Evolutionary conservation across 192 early-diverging fungal genomes (phyloP), one percentile per base, ranked within the genome.

Genomic region (Lobosporangium transversale): DNA sequence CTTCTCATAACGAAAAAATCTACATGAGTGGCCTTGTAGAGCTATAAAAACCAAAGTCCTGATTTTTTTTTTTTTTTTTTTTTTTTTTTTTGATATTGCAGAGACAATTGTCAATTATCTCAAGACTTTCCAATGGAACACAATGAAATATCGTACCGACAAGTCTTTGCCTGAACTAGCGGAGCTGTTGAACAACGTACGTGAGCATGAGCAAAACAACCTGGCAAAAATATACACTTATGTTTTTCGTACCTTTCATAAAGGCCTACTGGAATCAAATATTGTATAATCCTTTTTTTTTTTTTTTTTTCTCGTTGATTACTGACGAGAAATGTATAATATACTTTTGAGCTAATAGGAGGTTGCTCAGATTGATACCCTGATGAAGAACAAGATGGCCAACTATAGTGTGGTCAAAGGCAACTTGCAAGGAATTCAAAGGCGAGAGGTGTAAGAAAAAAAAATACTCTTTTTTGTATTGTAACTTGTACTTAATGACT

Each of bases 81-180:
- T 42, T 20, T 57, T 26, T 68, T n/a, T 32, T 37, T 63, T 35
- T 53, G 44, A 32, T 33, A 29, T 44, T 47, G 56, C 67, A 96
- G 94, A 95, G 85, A 78, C 87, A 53, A 87, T 97, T 35, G 96
- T 95, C 79, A 83, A 92, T 47, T 99, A 93, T 62, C 80, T 98
- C 17, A 87, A 88, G 59, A 83, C 86, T 24, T 98, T 98, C 70
- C 84, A 91, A 60, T 99, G 98, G 98, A 95, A 98, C 78, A 93
- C 90, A 18, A 91, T 97, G 89, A 98, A 97, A 81, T 99, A 96
- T 80, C 85, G 98, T 45, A 89, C 90, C 2, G 98, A 99, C 81
- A 95, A 95, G 80, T 87, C 93, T 8, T 81, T 99, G 67, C 82
- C 87, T 51, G 98, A 98, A 70, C 86, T 97, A 24, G 81, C 91